Conservation (phyloP, 305 asterid genomes). For the Ajuga reptans region DNA sequence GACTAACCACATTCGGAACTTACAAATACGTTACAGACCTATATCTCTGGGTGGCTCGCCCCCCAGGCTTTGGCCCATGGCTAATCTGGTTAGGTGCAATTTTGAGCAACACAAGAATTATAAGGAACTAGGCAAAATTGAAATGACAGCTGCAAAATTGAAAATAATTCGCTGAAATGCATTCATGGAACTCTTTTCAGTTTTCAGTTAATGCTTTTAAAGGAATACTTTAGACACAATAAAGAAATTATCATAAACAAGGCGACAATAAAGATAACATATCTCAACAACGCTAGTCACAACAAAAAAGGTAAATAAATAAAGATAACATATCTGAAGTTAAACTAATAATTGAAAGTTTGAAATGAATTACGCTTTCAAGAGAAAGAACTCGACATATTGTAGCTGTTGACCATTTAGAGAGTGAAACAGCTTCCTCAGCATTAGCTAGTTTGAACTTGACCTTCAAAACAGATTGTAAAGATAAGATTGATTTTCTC, state of each 20-base stretch:
- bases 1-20: background rate
- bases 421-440: slow-evolving; percentile 86
- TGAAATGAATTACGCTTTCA: slow-evolving; percentile 51
- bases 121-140: background rate
- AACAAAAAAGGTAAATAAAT: background rate
- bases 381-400: slow-evolving; percentile 88
- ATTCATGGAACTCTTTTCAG: background rate
- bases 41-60: background rate
- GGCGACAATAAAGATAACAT: slow-evolving; percentile 2
- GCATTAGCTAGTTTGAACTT: slow-evolving; percentile 59
- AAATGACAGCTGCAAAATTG: background rate
- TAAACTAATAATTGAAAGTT: slow-evolving; percentile 16
- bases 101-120: background rate
- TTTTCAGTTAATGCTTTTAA: background rate
- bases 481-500: slow-evolving; percentile 16
- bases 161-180: background rate
- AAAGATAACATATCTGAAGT: slow-evolving; percentile 6
- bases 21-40: background rate
- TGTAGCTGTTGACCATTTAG: slow-evolving; percentile 80
- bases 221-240: background rate
- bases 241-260: background rate
- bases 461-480: slow-evolving; percentile 44
- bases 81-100: background rate
- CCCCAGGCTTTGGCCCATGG: background rate
- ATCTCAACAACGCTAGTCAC: background rate